Conservation (phyloP, 2,329 filamentous ascomycete genomes). For the Penicillium sp. region DNA sequence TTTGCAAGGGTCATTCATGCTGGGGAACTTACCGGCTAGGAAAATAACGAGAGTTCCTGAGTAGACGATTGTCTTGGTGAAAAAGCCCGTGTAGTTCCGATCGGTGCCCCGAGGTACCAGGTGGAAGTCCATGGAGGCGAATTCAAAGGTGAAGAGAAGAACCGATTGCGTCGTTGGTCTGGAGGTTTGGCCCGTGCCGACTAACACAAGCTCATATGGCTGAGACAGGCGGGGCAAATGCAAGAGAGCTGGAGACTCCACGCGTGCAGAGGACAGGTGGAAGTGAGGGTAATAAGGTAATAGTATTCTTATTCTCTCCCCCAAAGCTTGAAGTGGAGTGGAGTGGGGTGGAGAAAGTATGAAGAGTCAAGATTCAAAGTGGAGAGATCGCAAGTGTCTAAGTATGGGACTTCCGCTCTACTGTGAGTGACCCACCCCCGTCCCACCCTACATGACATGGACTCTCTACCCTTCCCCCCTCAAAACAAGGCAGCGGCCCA, state of each 20-base stretch:
- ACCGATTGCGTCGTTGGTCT: constrained; percentile 13
- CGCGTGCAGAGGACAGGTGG: too few species aligned
- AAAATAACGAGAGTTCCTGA: constrained; percentile 49
- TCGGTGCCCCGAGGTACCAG: constrained; percentile 48
- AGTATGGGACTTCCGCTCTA: background rate
- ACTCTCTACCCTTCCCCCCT: background rate
- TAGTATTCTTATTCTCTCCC: background rate
- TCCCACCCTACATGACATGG: background rate
- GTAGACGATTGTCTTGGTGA: constrained; percentile 56
- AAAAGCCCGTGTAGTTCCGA: constrained; percentile 51
- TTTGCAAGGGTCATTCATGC: background rate
- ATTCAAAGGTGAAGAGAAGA: background rate
- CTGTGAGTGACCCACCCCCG: constrained; percentile 8
- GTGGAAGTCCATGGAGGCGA: constrained; percentile 44
- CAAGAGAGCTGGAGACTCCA: too few species aligned
- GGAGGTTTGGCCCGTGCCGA: constrained; percentile 17
- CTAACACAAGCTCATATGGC: background rate
- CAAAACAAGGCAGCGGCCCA: constrained; percentile 4
- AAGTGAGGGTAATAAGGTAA: too few species aligned
- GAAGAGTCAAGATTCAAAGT: background rate
- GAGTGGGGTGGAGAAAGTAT: background rate
- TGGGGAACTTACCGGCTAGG: constrained; percentile 42
- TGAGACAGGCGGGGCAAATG: too few species aligned
- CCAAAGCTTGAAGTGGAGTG: background rate
- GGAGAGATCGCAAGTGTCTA: background rate